These are phyloP conservation scores for Leptodermis oblonga DNA, from an alignment of 257 asterid genomes.

Conservation along the genomic window DNA sequence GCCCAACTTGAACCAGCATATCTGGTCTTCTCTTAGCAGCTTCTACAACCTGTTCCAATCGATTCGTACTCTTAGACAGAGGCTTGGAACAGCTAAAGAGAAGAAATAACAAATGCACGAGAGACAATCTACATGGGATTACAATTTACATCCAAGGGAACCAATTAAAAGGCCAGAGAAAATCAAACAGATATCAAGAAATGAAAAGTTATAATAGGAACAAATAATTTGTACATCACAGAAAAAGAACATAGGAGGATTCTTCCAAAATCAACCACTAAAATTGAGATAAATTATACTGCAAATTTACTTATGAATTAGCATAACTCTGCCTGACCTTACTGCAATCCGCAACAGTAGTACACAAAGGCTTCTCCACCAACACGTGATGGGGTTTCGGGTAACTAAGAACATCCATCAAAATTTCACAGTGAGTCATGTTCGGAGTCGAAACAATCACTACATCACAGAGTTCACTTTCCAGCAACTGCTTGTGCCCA, in stretches of 20 bases:
- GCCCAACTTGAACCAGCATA: constrained; percentile 79
- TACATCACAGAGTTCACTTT: constrained; percentile 71
- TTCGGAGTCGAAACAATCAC: constrained; percentile 80
- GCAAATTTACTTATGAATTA: no score
- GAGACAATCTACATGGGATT: no score
- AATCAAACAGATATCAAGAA: no score
- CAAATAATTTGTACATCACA: not conserved
- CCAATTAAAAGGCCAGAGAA: no score
- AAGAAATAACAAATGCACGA: no score
- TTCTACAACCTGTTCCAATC: constrained; percentile 63
- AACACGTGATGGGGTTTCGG: constrained; percentile 79
- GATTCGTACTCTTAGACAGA: no score
- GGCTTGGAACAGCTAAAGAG: no score
- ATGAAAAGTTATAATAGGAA: no score
- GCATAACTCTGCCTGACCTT: constrained; percentile 39
- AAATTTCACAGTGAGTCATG: constrained; percentile 87
- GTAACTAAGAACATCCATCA: constrained; percentile 69
- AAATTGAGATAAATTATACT: no score
- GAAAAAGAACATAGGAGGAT: not conserved
- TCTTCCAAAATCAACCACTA: no score
- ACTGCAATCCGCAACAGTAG: constrained; percentile 71
- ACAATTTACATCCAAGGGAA: no score
- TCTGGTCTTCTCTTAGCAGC: constrained; percentile 76
- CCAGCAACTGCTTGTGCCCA: constrained; percentile 68
- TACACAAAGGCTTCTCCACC: constrained; percentile 97